These are phyloP conservation scores for Euphorbia corollata DNA, from an alignment of 441 rosid genomes.

Conservation along the genomic window DNA sequence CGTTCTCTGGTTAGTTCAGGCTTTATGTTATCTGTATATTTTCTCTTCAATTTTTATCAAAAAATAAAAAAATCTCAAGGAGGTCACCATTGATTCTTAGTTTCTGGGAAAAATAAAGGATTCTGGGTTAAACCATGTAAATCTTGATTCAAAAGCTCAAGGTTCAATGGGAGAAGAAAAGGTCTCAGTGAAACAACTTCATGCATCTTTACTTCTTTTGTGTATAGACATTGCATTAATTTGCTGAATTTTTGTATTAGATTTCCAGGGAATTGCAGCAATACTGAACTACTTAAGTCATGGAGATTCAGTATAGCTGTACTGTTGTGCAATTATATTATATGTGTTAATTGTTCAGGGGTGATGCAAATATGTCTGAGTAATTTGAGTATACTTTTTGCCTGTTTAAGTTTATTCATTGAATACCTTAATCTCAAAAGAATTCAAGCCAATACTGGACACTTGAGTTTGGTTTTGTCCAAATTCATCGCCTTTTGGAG, in stretches of 20 bases:
- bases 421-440: neutral
- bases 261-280: neutral
- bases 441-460: neutral
- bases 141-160: slow-evolving; percentile 5
- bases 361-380: neutral
- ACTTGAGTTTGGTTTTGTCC: neutral
- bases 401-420: neutral
- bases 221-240: neutral
- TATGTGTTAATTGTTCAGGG: neutral
- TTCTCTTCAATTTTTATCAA: neutral
- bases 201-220: neutral
- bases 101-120: neutral
- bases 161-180: neutral
- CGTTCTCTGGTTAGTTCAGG: neutral
- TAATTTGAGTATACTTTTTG: neutral
- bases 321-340: neutral
- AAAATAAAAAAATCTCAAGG: neutral
- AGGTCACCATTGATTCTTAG: neutral
- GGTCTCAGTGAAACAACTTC: neutral
- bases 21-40: neutral
- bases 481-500: neutral
- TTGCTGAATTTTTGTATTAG: neutral
- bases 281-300: neutral
- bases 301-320: neutral
- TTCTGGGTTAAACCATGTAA: neutral